phyloP scores from a whole-genome alignment of 257 asterid genomes.

The Solanum paucissectum region DNA sequence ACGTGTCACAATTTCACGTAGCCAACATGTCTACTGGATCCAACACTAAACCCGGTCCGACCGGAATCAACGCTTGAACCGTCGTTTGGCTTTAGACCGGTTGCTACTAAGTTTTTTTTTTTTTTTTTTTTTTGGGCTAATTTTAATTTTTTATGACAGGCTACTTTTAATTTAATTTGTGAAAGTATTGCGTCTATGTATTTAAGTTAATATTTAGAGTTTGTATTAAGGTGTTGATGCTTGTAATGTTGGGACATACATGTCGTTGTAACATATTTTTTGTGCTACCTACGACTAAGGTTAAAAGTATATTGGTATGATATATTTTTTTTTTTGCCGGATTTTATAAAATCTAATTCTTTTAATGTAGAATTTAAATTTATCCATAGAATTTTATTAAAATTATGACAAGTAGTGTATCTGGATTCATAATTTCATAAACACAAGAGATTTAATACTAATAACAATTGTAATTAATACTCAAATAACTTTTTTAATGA shows the following conservation, averaged over 20 bases:
- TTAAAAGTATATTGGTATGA: not conserved
- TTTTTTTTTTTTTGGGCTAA: not conserved
- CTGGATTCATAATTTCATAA: not conserved
- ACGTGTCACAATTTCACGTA: constrained; percentile 58
- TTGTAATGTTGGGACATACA: not conserved
- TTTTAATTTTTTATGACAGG: not conserved
- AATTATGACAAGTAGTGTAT: not conserved
- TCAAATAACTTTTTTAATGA: too few species aligned
- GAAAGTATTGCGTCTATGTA: not conserved
- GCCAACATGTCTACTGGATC: constrained; percentile 10
- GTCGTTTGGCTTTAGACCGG: not conserved
- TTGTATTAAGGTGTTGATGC: not conserved
- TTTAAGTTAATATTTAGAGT: not conserved
- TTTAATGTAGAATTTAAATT: too few species aligned
- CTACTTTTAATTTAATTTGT: not conserved
- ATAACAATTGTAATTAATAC: not conserved
- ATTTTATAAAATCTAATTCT: accelerated
- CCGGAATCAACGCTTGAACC: constrained; percentile 24
- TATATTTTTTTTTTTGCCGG: accelerated
- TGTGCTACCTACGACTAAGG: not conserved
- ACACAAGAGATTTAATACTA: not conserved
- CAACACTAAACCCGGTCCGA: not conserved
- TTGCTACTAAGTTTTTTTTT: not conserved
- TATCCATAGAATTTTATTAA: too few species aligned
- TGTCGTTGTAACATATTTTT: not conserved